A percentile compares a stretch with the other conserved stretches of the same genome.
phyloP scores from a whole-genome alignment of 2,329 filamentous ascomycete species.

The Colletotrichum sp. region DNA sequence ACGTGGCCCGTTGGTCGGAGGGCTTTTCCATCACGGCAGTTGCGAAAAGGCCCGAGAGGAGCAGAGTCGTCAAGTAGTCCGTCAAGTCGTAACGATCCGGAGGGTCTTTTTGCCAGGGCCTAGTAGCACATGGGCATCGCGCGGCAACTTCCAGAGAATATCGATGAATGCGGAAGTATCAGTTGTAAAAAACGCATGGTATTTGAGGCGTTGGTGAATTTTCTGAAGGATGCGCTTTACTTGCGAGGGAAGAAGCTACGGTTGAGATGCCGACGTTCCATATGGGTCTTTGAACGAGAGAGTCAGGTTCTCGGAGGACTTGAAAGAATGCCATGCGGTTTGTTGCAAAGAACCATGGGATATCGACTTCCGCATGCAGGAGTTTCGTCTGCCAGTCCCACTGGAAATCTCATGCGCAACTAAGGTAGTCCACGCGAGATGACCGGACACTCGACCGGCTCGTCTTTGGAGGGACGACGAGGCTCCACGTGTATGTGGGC shows the following conservation, averaged over 20 bases:
- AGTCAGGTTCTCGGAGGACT: not conserved
- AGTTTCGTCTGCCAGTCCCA: not conserved
- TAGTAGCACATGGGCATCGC: not conserved
- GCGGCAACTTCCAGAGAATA: not conserved
- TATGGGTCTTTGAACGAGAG: not conserved
- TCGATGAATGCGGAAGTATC: not conserved
- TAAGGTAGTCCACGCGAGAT: conserved; percentile 1
- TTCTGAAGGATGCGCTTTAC: not conserved
- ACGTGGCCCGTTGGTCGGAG: not conserved
- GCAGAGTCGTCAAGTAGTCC: not conserved
- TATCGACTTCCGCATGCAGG: not conserved
- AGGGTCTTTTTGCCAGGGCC: not conserved
- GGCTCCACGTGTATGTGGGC: not conserved
- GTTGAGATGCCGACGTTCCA: not conserved
- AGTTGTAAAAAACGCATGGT: not conserved
- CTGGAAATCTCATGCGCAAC: not conserved
- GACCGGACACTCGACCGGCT: not conserved
- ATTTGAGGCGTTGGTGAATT: not conserved
- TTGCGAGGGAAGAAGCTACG: not conserved
- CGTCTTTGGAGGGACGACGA: not conserved
- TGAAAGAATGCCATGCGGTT: not conserved
- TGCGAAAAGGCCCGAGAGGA: not conserved
- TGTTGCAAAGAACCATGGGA: not conserved
- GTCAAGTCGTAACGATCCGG: not conserved
- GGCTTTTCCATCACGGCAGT: not conserved